Conservation (phyloP, 352 stramenopile genomes). For the Globisporangium mamillatum region DNA sequence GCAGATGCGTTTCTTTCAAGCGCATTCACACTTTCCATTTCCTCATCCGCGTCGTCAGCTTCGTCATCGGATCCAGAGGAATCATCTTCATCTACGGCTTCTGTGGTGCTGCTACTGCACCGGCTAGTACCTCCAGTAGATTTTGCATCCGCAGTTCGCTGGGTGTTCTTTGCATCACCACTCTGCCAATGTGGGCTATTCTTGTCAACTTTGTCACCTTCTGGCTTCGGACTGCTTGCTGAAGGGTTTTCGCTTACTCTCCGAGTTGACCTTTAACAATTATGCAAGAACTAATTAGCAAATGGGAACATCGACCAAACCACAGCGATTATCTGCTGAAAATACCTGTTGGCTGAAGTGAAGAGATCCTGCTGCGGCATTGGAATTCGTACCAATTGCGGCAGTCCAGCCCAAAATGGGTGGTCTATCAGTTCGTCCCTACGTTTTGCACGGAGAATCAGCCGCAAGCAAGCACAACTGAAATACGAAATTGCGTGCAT, state of each 20-base stretch:
- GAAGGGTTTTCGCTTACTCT: not conserved
- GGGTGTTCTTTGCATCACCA: not conserved
- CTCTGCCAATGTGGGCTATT: not conserved
- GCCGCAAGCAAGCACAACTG: slow-evolving; percentile 1
- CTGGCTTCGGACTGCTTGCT: slow-evolving; percentile 1
- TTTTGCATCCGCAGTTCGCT: not conserved
- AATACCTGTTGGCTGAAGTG: slow-evolving; percentile 20
- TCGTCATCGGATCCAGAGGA: slow-evolving; percentile 4
- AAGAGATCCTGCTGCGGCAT: slow-evolving; percentile 73
- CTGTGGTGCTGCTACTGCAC: slow-evolving; percentile 19
- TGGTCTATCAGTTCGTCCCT: slow-evolving; percentile 70
- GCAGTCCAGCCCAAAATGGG: slow-evolving; percentile 56
- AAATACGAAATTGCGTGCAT: not conserved
- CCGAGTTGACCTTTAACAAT: not conserved
- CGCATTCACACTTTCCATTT: not conserved
- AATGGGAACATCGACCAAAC: not conserved
- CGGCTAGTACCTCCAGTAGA: slow-evolving; percentile 5
- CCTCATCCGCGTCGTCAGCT: slow-evolving; percentile 8
- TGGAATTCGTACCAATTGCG: slow-evolving; percentile 23
- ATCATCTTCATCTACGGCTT: slow-evolving; percentile 15
- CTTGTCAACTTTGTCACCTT: not conserved
- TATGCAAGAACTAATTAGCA: not conserved
- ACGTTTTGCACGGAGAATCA: not conserved
- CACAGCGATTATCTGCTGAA: not conserved
- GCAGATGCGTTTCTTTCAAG: not conserved